Evolutionary conservation across 1,284 basidiomycete species (phyloP).

Genomic region (Trametes sp.): DNA sequence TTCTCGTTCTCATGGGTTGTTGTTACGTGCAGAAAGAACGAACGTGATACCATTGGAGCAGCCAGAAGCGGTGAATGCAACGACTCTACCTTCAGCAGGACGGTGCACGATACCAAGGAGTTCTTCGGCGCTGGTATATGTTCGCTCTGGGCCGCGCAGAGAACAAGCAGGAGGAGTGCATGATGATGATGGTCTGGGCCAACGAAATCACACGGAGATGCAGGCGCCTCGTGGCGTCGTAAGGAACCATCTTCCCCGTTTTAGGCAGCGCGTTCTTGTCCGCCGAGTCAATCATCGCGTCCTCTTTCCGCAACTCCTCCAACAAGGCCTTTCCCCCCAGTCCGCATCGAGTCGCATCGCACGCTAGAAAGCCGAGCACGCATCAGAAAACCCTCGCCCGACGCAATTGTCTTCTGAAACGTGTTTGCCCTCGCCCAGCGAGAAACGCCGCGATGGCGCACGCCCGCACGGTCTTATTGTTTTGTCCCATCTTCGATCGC

Average conservation of each 20-base stretch:
- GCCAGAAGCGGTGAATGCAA: too few relatives aligned
- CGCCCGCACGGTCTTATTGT: constrained; percentile 38
- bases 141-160: too few relatives aligned
- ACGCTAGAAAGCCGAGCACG: constrained; percentile 3
- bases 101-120: too few relatives aligned
- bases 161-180: not conserved
- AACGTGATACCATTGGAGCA: too few relatives aligned
- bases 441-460: constrained; percentile 20
- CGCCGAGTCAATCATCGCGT: constrained; percentile 16
- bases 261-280: constrained; percentile 24
- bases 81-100: too few relatives aligned
- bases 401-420: constrained; percentile 39
- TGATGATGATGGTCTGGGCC: not conserved
- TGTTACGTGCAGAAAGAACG: too few relatives aligned
- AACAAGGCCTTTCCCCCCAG: constrained; percentile 17
- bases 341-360: constrained; percentile 7
- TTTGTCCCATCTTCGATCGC: constrained; percentile 39
- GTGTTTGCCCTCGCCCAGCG: constrained; percentile 32
- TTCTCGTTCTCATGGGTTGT: too few relatives aligned
- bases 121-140: too few relatives aligned
- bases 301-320: constrained; percentile 15
- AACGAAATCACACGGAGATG: not conserved
- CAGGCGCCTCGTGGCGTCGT: constrained; percentile 10
- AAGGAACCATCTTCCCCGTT: constrained; percentile 35
- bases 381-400: constrained; percentile 21